Evolutionary conservation across 768 basidiomycete species (phyloP), one percentile per base, ranked within the genome.

Genomic region (Collybia sordida): DNA sequence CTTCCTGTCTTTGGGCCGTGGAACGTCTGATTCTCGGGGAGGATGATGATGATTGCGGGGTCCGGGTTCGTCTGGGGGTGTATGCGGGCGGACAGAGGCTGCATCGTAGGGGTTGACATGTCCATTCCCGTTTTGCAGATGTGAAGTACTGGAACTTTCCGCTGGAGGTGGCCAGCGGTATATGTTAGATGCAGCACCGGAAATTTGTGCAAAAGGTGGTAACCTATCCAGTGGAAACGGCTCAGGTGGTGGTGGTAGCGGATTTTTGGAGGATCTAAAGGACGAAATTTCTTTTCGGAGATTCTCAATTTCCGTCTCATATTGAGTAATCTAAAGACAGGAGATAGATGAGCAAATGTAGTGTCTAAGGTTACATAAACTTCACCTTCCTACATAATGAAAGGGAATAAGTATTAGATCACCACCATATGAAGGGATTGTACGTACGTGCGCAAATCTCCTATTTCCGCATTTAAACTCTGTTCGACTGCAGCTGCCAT

Each of bases 231-330:
- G 63, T 7, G 77, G 69, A 6, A 82, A 61, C 2, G 79, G 81
- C 48, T 77, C 73, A 11, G 82, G 82, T n/a, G 82, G 82, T 36
- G 68, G 62, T 19, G 82, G 82, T 17, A 84, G 72, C 3, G 82
- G 82, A 56, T 82, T 82, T 31, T 62, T 60, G 43, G 59, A 58
- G 50, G 69, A 64, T 43, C 57, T 66, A 55, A 57, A 66, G 37
- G 58, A 63, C 4, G 59, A 56, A 34, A 66, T 56, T 39, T 64
- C 61, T 9, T 63, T 52, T 14, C 66, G 68, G 49, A 74, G 68
- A 18, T 66, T 62, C 51, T 71, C 64, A 6, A 77, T 58, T 52
- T 74, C 63, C 24, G 65, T 53, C 51, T 73, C 65, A 22, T 63
- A 52, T 36, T 54, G 50, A 24, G 48, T 42, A 25, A 66, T 42